Evolutionary conservation across 192 early-diverging fungal species (phyloP), one percentile per base, ranked within the genome.

Genomic region (Coemansia reversa): DNA sequence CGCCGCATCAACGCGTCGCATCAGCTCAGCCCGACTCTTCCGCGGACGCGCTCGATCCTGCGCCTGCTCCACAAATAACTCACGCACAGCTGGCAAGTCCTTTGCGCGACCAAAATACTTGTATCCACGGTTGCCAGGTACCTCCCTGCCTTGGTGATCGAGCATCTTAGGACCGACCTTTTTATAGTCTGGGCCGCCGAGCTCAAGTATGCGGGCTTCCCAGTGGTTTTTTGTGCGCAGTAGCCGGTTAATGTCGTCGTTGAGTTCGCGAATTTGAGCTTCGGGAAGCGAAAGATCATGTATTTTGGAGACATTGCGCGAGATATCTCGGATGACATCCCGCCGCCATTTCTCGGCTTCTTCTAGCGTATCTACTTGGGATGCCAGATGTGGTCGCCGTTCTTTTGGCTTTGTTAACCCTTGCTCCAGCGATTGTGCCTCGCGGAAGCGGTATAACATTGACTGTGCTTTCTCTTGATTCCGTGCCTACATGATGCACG

Each of bases 401-500:
- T 91, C 87, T 24, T 84, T 81, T 55, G 72, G 79, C 64, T 81
- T 86, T 58, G 68, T 69, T 62, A 90, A 74, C 4, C 93, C 94
- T 14, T 91, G 71, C 60, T 95, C 91, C 16, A 90, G 85, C 58
- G 85, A 87, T 76, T 96, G 92, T 19, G 96, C 94, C 73, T 94
- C 94, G 65, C 96, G 91, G 82, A 98, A 98, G 49, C 94, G 93
- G 74, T 94, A 95, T 19, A 98, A 88, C 94, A 96, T 96, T 30
- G 96, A 93, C 88, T 98, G 94, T 22, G 96, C 96, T 76, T 98
- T 98, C 70, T 98, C 96, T 79, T 98, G 90, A 76, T 98, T 98
- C 72, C 94, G 90, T 29, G 95, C 95, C 95, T 69, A 69, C 35
- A 67, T 22, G 28, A 8, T 9, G n/a, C n/a, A n/a, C n/a, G n/a